A percentile compares a stretch with the other conserved stretches of the same genome.
These are phyloP conservation scores for Dorcoceras hygrometricum DNA, from an alignment of 257 asterid genomes.

Conservation along the genomic window DNA sequence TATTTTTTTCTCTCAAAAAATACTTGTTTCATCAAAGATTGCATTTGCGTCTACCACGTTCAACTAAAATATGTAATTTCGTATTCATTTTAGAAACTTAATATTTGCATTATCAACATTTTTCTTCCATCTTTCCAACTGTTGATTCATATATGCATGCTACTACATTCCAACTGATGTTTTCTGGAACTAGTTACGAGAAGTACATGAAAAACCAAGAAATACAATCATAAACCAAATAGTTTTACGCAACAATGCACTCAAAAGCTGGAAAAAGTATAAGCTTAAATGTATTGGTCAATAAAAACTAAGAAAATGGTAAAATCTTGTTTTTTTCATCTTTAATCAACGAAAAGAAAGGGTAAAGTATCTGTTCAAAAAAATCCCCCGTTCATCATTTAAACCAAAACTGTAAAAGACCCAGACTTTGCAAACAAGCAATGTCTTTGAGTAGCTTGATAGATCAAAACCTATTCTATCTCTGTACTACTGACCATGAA, in stretches of 20 bases:
- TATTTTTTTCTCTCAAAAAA: too few species aligned
- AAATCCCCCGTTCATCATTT: slow-evolving; percentile 14
- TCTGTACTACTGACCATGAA: slow-evolving; percentile 27
- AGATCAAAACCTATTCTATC: slow-evolving; percentile 40
- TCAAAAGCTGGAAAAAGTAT: not conserved
- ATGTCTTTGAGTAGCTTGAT: slow-evolving; percentile 36
- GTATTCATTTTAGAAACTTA: too few species aligned
- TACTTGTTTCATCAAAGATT: too few species aligned
- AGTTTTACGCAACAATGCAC: not conserved
- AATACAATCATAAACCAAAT: too few species aligned
- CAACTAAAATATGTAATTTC: too few species aligned
- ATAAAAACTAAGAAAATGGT: not conserved
- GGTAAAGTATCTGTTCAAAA: slow-evolving; percentile 22
- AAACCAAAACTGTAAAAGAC: slow-evolving; percentile 44
- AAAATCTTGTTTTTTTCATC: slow-evolving; percentile 23
- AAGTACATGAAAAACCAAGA: too few species aligned
- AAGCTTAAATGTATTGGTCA: not conserved
- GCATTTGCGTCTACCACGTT: too few species aligned
- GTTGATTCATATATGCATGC: too few species aligned
- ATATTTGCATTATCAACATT: too few species aligned
- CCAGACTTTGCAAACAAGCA: slow-evolving; percentile 35
- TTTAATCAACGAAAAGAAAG: slow-evolving; percentile 23
- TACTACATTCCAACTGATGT: too few species aligned
- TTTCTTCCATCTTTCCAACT: too few species aligned
- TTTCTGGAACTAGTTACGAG: too few species aligned